Evolutionary conservation across 1,284 basidiomycete genomes (phyloP).

Genomic region (Phenoliferia sp.): DNA sequence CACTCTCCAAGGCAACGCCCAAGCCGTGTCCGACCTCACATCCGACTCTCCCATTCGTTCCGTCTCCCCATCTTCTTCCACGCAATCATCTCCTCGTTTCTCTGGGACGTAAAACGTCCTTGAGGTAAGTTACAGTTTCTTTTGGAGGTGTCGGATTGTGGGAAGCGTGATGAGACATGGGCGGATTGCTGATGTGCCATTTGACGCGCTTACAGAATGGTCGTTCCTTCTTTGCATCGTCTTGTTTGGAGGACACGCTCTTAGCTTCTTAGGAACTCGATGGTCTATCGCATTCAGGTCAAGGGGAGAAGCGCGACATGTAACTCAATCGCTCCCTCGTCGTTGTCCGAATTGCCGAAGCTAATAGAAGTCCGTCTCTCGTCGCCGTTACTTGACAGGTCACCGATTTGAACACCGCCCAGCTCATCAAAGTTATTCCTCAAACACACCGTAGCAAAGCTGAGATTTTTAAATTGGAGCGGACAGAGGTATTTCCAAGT

Average conservation of each 20-base stretch:
- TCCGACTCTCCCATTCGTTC: constrained; percentile 13
- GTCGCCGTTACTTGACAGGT: constrained; percentile 57
- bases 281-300: constrained; percentile 64
- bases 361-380: neutral
- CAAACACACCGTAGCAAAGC: constrained; percentile 81
- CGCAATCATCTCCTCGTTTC: constrained; percentile 11
- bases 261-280: constrained; percentile 85
- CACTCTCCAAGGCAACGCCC: constrained; percentile 20
- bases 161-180: neutral
- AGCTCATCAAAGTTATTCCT: constrained; percentile 79
- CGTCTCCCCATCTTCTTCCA: constrained; percentile 2
- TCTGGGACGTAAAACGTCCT: no score
- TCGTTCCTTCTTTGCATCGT: constrained; percentile 83
- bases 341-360: neutral
- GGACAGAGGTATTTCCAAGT: constrained; percentile 49
- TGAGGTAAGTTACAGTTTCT: no score
- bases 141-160: no score
- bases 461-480: constrained; percentile 75
- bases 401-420: constrained; percentile 62
- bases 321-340: no score
- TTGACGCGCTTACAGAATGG: constrained; percentile 16
- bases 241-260: constrained; percentile 79
- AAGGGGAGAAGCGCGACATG: constrained; percentile 24
- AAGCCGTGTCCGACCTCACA: constrained; percentile 10
- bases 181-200: neutral